Evolutionary conservation across 1,284 basidiomycete species (phyloP), one percentile per base, ranked within the genome.

Genomic region (Puccinia hordei): DNA sequence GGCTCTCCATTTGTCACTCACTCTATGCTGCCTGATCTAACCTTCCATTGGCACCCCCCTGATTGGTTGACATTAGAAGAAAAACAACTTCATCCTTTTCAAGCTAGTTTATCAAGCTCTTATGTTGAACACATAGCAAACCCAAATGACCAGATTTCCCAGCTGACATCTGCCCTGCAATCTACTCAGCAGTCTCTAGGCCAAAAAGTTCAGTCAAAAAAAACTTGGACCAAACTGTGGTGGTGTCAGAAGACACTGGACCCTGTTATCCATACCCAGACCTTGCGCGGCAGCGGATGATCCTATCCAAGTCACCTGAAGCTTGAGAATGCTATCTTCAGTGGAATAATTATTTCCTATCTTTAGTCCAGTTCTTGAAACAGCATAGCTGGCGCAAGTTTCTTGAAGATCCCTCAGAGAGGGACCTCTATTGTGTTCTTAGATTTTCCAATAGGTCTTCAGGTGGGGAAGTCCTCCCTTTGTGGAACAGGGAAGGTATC

Each of bases 231-330:
- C 24, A 76, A 76, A 51, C 22, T 30, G 9, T 76, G 74, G 74
- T 76, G 74, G 74, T 57, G 61, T 51, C 19, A 19, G 1, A 27
- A 5, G 22, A 49, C 49, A 12, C 46, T 76, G 35, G 49, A 76
- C 30, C 74, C 57, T 46, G 44, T 65, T 4, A 4, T 76, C 38
- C 63, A 53, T 30, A n/a, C 1, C 8, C 19, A 55, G 22, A 61
- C 59, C 27, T 17, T 33, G 73, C 55, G 10, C 35, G 74, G 12
- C 38, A 38, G 27, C 66, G 74, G 74, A 65, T 76, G 59, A 44
- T 65, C 10, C 12, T 65, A 33, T 41, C 59, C 30, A 63, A 53
- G 27, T 76, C 61, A 8, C 22, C 15, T 4, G 61, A 76, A 24
- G 57, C 74, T 17, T 44, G 13, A 1, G 15, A 49, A 2, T 76